Conservation (phyloP, 2,329 filamentous ascomycete genomes). For the Thielaviopsis populi region DNA sequence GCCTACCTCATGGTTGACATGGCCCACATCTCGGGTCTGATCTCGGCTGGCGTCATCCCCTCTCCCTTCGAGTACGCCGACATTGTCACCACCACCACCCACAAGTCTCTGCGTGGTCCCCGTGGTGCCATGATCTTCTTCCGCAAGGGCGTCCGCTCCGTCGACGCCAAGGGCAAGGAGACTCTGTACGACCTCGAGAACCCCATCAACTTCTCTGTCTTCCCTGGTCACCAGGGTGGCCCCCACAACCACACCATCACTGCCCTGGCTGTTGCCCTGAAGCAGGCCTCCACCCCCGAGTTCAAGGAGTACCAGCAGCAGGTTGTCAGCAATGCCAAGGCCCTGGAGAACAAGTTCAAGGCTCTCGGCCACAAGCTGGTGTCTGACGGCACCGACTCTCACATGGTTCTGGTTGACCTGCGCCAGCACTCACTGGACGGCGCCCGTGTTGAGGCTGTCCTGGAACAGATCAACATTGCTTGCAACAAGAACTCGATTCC, state of each 20-base stretch:
- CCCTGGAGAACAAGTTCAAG: constrained; percentile 73
- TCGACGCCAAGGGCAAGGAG: constrained; percentile 84
- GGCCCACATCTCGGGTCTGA: constrained; percentile 95
- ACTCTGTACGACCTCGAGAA: constrained; percentile 84
- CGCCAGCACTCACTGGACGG: constrained; percentile 78
- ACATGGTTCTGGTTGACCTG: constrained; percentile 92
- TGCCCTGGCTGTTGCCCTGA: constrained; percentile 81
- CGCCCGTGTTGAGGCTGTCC: constrained; percentile 84
- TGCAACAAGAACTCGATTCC: constrained; percentile 99
- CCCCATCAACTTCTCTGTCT: constrained; percentile 97
- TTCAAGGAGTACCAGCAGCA: constrained; percentile 91
- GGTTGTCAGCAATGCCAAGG: constrained; percentile 85
- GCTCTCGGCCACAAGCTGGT: constrained; percentile 85
- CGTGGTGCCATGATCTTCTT: constrained; percentile 99
- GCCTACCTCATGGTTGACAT: constrained; percentile 95
- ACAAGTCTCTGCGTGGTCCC: constrained; percentile 96
- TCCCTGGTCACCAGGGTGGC: constrained; percentile 95
- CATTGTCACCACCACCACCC: constrained; percentile 94
- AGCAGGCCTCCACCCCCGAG: constrained; percentile 79
- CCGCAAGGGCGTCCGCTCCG: constrained; percentile 86
- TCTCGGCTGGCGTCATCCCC: constrained; percentile 84
- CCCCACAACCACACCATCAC: constrained; percentile 99
- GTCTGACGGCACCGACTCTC: constrained; percentile 88
- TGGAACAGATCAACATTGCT: constrained; percentile 96
- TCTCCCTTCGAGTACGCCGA: constrained; percentile 87